Base-by-base conservation (phyloP, 2,329 filamentous ascomycete genomes). In the Aspergillus sp. region DNA sequence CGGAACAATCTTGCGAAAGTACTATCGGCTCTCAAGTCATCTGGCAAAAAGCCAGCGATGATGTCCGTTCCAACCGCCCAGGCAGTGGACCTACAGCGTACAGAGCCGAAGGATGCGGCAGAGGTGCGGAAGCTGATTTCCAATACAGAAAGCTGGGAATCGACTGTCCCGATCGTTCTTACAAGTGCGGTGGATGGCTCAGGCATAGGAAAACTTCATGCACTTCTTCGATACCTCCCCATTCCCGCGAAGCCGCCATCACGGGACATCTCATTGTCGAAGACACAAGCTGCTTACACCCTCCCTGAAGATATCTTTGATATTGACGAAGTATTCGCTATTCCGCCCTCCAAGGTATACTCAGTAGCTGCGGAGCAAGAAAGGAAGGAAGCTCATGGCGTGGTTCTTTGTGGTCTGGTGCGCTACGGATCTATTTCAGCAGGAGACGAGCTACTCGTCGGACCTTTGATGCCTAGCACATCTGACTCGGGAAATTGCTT, bases 321-420 rank as follows among this genome's bases (percentile, higher is more conserved):
- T 70, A 85, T 98, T 23, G 94, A 98, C 72, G 94, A 97, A 67
- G 87, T 92, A 1, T 98, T 96, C 74, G 90, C 85, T 60, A 84
- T 93, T 13, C 85, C 89, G 1, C 84, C 85, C 0, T 86, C 87
- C 1, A 87, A 87, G 63, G 81, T 84, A 4, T 80, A 79, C 63
- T 77, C 76, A 3, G 63, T 70, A 17, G 74, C 79, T 2, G 71
- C 67, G 63, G 68, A 80, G 58, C 71, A 79, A 59, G 69, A 76
- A 28, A 74, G 75, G 5, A 72, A 80, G 49, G 74, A 78, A 38
- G 82, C 84, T 55, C 76, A 80, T 19, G 89, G 89, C 7, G 84
- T 87, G n/a, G 91, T 99, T 13, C 84, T 97, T 5, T 93, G 92
- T 45, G 94, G 94, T 0, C 86, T 95, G 64, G 81, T 97, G 12